Base-by-base conservation (phyloP, 148 eudicot species). In the Spergularia bocconei region DNA sequence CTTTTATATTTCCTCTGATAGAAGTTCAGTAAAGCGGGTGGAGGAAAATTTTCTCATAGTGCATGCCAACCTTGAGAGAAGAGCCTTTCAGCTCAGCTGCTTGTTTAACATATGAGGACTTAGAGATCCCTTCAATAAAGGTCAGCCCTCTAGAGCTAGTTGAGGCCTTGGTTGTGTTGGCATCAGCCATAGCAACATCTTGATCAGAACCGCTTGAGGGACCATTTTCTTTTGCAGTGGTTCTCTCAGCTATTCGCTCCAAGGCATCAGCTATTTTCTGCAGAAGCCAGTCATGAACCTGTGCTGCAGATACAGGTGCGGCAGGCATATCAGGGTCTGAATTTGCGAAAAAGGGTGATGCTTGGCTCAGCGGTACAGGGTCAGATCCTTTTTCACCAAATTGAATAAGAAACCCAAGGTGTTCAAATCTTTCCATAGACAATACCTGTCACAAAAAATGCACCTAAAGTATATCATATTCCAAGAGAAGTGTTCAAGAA, bases 261-360 rank as follows among this genome's bases (percentile, higher is more conserved):
- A 90, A 86, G 57, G 97, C 72, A 76, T 87, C 87, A 64, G 90
- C 82, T 72, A 94, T 83, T 69, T 83, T 88, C 80, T 94, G 89
- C 68, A 91, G 78, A 76, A 94, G 91, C 97, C 96, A 94, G 52
- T 91, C 98, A 78, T 87, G 98, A 80, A 87, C 90, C 83, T 87
- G 92, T 59, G 93, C 80, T 33, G 89, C 91, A 76, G 97, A 86
- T 84, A 94, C 96, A 74, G 97, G 93, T 77, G 86, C 96, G 70
- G 98, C 97, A 78, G 97, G 98, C 98, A 94, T 94, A 72, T 94
- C 93, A 60, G 98, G 97, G 80, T 94, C 98, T 70, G 98, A 94
- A 83, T 94, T 94, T 1, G 98, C 97, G 74, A 94, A 94, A 82
- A 91, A 94, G 55, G 96, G 98, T 21, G 92, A 83, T 50, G 86